Percentiles rank a stretch among this genome's conserved stretches.
These are phyloP conservation scores for Trametes meyenii DNA, from an alignment of 768 basidiomycete genomes.

Conservation along the genomic window DNA sequence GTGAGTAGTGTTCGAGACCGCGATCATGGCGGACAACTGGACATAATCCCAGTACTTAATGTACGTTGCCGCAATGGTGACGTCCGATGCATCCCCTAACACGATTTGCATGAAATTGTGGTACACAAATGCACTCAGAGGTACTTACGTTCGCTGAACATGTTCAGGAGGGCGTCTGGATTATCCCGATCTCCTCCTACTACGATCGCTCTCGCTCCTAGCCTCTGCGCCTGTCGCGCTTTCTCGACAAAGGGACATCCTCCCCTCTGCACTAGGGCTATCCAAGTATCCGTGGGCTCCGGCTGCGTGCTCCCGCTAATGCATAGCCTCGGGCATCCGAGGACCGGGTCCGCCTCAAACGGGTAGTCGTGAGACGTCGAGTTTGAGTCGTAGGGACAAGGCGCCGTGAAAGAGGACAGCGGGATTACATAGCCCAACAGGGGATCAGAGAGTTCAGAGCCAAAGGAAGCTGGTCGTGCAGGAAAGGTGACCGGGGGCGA, in stretches of 20 bases:
- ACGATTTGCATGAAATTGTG: conserved; percentile 8
- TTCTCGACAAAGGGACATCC: conserved; percentile 91
- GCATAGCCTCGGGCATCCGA: conserved; percentile 74
- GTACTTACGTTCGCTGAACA: conserved; percentile 85
- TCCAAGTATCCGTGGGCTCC: conserved; percentile 72
- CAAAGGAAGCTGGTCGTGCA: conserved; percentile 77
- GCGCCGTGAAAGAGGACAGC: conserved; percentile 38
- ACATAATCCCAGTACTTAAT: conserved; percentile 84
- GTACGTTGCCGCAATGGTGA: conserved; percentile 84
- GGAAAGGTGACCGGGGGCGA: conserved; percentile 69
- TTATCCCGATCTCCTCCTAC: conserved; percentile 84
- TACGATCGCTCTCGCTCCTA: conserved; percentile 88
- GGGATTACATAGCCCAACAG: conserved; percentile 42
- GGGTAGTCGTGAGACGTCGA: conserved; percentile 16
- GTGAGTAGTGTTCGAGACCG: conserved; percentile 76
- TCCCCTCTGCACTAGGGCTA: conserved; percentile 90
- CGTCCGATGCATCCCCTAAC: conserved; percentile 82
- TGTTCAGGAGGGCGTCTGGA: conserved; percentile 81
- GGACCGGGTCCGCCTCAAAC: conserved; percentile 31
- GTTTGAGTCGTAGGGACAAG: conserved; percentile 45
- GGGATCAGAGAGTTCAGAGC: conserved; percentile 63
- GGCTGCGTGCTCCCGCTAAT: conserved; percentile 56
- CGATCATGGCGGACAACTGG: conserved; percentile 68
- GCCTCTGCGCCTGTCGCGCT: conserved; percentile 49
- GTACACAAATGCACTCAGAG: conserved; percentile 10